Evolutionary conservation across 2,329 filamentous ascomycete species (phyloP).

Genomic region (Tolypocladium guangdongense): DNA sequence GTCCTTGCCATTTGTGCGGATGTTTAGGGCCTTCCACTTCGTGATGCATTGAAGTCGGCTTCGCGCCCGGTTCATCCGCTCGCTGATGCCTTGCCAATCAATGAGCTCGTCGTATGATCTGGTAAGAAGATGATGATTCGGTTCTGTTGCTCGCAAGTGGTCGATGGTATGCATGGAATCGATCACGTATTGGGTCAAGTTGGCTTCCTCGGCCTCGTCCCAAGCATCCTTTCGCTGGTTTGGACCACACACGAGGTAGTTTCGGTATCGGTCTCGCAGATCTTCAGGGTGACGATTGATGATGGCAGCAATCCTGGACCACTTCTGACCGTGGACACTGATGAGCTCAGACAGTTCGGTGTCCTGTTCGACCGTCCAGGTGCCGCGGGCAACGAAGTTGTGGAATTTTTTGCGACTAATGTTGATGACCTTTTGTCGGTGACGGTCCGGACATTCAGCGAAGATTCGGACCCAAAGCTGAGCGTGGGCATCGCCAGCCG

Average conservation of each 20-base stretch:
- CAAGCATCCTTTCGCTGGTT: slow-evolving; percentile 43
- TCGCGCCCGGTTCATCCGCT: slow-evolving; percentile 48
- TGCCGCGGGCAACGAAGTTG: slow-evolving; percentile 47
- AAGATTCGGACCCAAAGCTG: slow-evolving; percentile 41
- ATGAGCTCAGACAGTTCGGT: slow-evolving; percentile 24
- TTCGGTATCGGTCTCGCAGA: slow-evolving; percentile 58
- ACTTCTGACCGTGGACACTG: slow-evolving; percentile 34
- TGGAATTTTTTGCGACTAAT: slow-evolving; percentile 53
- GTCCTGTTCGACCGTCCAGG: slow-evolving; percentile 28
- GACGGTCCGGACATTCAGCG: slow-evolving; percentile 35
- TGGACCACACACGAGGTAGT: slow-evolving; percentile 50
- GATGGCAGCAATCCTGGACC: slow-evolving; percentile 48
- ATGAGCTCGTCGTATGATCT: slow-evolving; percentile 41
- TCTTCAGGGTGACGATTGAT: slow-evolving; percentile 56
- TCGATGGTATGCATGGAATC: slow-evolving; percentile 40
- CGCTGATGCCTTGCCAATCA: slow-evolving; percentile 55
- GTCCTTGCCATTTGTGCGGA: slow-evolving; percentile 21
- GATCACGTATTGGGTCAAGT: slow-evolving; percentile 40
- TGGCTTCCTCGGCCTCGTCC: slow-evolving; percentile 48
- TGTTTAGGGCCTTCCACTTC: slow-evolving; percentile 49
- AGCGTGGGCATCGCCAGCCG: slow-evolving; percentile 22
- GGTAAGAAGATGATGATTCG: slow-evolving; percentile 19
- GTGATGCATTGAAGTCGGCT: slow-evolving; percentile 56
- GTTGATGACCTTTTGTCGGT: slow-evolving; percentile 42
- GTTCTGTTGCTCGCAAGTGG: slow-evolving; percentile 20